Evolutionary conservation across 495 filamentous ascomycete species (phyloP).

Genomic region (Articulospora tetracladia): DNA sequence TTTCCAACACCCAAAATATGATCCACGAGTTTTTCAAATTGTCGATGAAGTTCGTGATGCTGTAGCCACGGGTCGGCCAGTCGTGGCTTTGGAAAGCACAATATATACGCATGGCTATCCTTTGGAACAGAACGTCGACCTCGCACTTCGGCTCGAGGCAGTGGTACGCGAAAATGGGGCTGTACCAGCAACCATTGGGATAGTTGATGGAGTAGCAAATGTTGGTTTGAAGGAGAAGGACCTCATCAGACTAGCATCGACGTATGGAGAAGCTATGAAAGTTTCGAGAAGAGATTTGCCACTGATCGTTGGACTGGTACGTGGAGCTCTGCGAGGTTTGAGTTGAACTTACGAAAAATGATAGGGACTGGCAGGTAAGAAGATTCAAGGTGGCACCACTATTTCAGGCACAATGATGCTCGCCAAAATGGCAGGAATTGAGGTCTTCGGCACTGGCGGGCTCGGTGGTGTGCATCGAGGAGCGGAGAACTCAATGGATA

Average conservation of each 20-base stretch:
- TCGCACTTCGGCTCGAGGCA: constrained; percentile 67
- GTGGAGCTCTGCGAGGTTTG: constrained; percentile 8
- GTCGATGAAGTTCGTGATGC: constrained; percentile 85
- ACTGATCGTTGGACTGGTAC: constrained; percentile 76
- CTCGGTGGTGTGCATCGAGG: constrained; percentile 90
- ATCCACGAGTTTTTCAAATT: constrained; percentile 36
- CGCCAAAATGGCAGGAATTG: constrained; percentile 82
- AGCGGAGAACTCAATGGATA: constrained; percentile 79
- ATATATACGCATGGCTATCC: constrained; percentile 75
- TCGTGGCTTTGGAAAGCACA: constrained; percentile 89
- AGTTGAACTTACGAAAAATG: neutral
- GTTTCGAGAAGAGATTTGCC: constrained; percentile 84
- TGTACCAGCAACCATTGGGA: constrained; percentile 86
- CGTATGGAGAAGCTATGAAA: constrained; percentile 65
- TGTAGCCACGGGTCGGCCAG: constrained; percentile 65
- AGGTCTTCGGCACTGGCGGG: constrained; percentile 83
- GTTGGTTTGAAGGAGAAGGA: constrained; percentile 71
- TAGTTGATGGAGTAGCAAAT: constrained; percentile 76
- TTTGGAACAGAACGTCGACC: constrained; percentile 70
- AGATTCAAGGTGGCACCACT: constrained; percentile 83
- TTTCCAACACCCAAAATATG: neutral
- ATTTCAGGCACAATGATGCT: constrained; percentile 89
- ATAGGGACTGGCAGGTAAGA: constrained; percentile 58
- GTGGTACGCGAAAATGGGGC: constrained; percentile 75
- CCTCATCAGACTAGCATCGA: constrained; percentile 63